Evolutionary conservation across 148 eudicot genomes (phyloP), one percentile per base, ranked within the genome.

Genomic region (Drosera capensis): DNA sequence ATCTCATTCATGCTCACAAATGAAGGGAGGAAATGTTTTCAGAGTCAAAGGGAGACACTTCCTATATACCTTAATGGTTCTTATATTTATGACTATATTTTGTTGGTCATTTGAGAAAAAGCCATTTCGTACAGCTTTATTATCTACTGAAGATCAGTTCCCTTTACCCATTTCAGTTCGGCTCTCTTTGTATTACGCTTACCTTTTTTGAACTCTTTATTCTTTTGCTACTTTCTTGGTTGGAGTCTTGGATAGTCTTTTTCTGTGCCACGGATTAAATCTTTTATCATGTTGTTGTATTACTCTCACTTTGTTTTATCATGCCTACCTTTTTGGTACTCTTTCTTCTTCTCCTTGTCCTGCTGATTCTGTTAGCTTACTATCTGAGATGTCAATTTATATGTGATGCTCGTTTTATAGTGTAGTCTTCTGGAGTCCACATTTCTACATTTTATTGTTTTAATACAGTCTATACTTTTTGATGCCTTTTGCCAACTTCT

Each of bases 31-130:
- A 61, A 62, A 55, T 46, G 34, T 59, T 24, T 65, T 58, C 46
- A 79, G 73, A 68, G 41, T 62, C 7, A 70, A 65, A 62, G 77
- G 78, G 38, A 71, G 70, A 38, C 75, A 56, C 14, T 82, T 60
- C 54, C 63, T 70, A 0, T 58, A 62, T 45, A 68, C 80, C 41
- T n/a, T 82, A 36, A 39, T 66, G 60, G 58, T 65, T 60, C 67
- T 82, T 15, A 23, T 71, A 57, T 55, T 73, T 48, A 71, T 72
- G 59, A 79, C 80, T 24, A 57, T 79, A 43, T 68, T 72, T 20
- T 72, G 75, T 43, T 82, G 83, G 94, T 65, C 82, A 41, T 71
- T 70, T 58, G 83, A 68, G 70, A 73, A 67, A 59, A 72, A 55
- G 51, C 94, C 94, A 21, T 49, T 54, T 46, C 23, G 51, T 28